phyloP scores from a whole-genome alignment of 306 rosid genomes.

The Prunus armeniaca region DNA sequence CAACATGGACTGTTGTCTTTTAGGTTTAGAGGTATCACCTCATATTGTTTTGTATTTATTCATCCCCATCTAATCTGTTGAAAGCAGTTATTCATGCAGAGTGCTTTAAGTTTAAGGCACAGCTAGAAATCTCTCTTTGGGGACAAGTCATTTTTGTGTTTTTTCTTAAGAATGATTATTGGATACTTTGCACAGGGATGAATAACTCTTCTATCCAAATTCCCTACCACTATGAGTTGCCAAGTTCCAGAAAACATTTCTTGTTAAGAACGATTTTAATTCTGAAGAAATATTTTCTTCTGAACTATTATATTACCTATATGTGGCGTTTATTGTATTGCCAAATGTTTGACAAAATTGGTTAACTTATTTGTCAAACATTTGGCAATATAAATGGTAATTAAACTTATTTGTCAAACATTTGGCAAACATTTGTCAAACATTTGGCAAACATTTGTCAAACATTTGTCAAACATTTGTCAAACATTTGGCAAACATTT shows the following conservation, averaged over 20 bases:
- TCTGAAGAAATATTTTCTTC: neutral
- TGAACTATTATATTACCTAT: neutral
- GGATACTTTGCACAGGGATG: neutral
- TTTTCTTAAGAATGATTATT: neutral
- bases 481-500: too few species aligned
- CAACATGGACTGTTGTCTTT: slow-evolving; percentile 10
- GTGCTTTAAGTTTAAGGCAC: neutral
- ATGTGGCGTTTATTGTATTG: neutral
- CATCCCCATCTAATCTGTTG: neutral
- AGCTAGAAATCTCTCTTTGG: neutral
- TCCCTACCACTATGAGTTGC: neutral
- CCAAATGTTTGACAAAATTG: neutral
- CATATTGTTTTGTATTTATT: neutral
- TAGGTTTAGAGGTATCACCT: too few species aligned
- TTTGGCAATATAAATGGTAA: too few species aligned
- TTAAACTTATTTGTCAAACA: too few species aligned
- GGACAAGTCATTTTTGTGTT: neutral
- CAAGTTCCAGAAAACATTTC: neutral
- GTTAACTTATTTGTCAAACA: neutral
- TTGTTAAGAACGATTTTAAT: neutral
- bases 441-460: neutral
- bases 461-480: too few species aligned
- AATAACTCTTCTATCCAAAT: neutral
- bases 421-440: too few species aligned
- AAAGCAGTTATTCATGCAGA: neutral